Percentiles rank a stretch among this genome's conserved stretches.
These are phyloP conservation scores for Aspergillus hancockii DNA, from an alignment of 495 filamentous ascomycete species.

Conservation along the genomic window DNA sequence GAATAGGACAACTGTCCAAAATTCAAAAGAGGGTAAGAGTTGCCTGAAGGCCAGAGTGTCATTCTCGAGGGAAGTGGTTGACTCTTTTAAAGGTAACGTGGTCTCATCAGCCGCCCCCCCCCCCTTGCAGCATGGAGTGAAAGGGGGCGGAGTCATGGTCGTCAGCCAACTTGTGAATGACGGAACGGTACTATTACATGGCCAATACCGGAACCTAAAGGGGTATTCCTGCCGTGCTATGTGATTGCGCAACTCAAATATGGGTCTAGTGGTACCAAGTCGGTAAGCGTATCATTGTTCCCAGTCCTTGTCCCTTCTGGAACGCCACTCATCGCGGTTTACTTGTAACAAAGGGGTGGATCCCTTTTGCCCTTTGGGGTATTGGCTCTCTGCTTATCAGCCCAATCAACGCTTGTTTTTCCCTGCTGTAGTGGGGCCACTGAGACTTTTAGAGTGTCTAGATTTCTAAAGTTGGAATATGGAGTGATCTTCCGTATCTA, in stretches of 20 bases:
- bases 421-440: neutral
- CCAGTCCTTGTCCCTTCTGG: neutral
- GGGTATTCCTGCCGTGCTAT: neutral
- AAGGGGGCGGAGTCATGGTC: constrained; percentile 27
- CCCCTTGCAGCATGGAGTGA: constrained; percentile 10
- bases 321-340: neutral
- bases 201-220: neutral
- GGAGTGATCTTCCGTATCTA: neutral
- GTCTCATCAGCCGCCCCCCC: constrained; percentile 30
- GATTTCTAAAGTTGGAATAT: constrained; percentile 1
- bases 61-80: constrained; percentile 21
- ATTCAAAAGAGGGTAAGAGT: constrained; percentile 16
- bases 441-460: neutral
- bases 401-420: neutral
- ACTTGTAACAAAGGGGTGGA: neutral
- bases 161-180: constrained; percentile 14
- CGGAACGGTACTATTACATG: constrained; percentile 21
- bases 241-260: neutral
- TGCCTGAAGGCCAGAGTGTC: constrained; percentile 15
- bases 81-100: constrained; percentile 51
- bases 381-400: neutral
- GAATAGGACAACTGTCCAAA: constrained; percentile 40
- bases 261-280: neutral
- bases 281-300: neutral
- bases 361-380: neutral